phyloP scores from a whole-genome alignment of 2,329 filamentous ascomycete genomes.

The Aspergillus ustus region DNA sequence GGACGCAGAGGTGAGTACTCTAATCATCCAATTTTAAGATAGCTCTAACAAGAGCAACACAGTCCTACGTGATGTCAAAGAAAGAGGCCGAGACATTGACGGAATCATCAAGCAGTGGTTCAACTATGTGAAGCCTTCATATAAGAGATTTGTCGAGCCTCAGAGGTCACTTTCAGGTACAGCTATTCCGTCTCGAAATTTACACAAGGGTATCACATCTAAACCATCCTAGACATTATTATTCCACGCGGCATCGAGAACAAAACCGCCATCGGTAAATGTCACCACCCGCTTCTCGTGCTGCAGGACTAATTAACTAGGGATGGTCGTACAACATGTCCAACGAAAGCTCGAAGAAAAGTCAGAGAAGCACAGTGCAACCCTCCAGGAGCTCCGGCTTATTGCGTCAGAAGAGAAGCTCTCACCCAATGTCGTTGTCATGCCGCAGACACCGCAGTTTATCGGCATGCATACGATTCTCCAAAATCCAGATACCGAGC shows the following conservation, averaged over 20 bases:
- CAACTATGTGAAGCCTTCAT: conserved; percentile 93
- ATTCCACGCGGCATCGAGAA: conserved; percentile 95
- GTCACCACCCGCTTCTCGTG: neutral
- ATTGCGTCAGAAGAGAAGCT: conserved; percentile 72
- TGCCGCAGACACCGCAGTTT: conserved; percentile 79
- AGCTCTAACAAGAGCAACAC: conserved; percentile 28
- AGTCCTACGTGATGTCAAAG: conserved; percentile 86
- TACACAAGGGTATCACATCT: conserved; percentile 6
- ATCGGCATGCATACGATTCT: conserved; percentile 89
- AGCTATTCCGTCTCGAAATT: neutral
- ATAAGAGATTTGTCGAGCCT: conserved; percentile 89
- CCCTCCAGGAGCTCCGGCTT: conserved; percentile 72
- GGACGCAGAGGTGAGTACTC: conserved; percentile 74
- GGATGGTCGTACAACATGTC: conserved; percentile 93
- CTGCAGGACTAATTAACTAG: conserved; percentile 46
- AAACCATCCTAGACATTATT: conserved; percentile 71
- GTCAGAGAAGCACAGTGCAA: conserved; percentile 78
- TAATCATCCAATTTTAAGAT: neutral
- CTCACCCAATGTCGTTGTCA: conserved; percentile 72
- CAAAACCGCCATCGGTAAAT: conserved; percentile 74
- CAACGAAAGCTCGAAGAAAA: conserved; percentile 85
- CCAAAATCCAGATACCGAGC: conserved; percentile 74
- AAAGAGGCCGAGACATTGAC: conserved; percentile 88
- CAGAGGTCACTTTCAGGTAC: conserved; percentile 82
- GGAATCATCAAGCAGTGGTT: conserved; percentile 99